A percentile compares a stretch with the other conserved stretches of the same genome.
These are phyloP conservation scores for Paracamarosporium sp. DNA, from an alignment of 2,329 filamentous ascomycete genomes.

Conservation along the genomic window DNA sequence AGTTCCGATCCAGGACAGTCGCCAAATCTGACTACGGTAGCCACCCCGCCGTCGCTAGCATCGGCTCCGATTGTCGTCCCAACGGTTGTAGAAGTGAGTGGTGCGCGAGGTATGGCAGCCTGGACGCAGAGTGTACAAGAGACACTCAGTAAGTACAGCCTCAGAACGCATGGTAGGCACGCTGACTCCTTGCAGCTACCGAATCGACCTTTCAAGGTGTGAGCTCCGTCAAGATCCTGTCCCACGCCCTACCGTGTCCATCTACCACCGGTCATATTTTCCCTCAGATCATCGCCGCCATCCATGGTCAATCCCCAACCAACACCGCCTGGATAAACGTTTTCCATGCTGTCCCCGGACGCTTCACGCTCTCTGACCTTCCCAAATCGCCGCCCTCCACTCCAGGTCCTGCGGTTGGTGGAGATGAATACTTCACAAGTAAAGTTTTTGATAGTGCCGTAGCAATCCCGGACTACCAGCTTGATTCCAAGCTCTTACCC, in stretches of 20 bases:
- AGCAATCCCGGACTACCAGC: constrained; percentile 64
- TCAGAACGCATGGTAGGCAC: neutral
- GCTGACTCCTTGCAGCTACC: constrained; percentile 32
- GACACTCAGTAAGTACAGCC: constrained; percentile 38
- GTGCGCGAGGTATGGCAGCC: constrained; percentile 30
- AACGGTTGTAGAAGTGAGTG: constrained; percentile 27
- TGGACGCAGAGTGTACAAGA: constrained; percentile 41
- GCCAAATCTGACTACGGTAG: constrained; percentile 30
- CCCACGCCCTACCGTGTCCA: constrained; percentile 66
- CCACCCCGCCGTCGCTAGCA: constrained; percentile 25
- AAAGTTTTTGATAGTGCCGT: constrained; percentile 69
- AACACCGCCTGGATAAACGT: constrained; percentile 68
- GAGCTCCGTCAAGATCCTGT: constrained; percentile 62
- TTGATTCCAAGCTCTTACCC: constrained; percentile 57
- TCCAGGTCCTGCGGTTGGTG: constrained; percentile 57
- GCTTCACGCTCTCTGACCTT: constrained; percentile 67
- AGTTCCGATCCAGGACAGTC: constrained; percentile 46
- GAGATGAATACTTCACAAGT: constrained; percentile 67
- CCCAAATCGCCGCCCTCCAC: constrained; percentile 69
- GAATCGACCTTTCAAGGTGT: constrained; percentile 39
- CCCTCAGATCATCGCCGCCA: constrained; percentile 59
- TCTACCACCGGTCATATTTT: constrained; percentile 59
- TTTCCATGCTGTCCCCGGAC: constrained; percentile 67
- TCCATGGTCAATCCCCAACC: constrained; percentile 60
- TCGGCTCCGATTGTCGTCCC: constrained; percentile 34